Percentiles rank a stretch among this genome's conserved stretches.
Evolutionary conservation across 768 basidiomycete genomes (phyloP).

Genomic region (Podaxis rugospora): DNA sequence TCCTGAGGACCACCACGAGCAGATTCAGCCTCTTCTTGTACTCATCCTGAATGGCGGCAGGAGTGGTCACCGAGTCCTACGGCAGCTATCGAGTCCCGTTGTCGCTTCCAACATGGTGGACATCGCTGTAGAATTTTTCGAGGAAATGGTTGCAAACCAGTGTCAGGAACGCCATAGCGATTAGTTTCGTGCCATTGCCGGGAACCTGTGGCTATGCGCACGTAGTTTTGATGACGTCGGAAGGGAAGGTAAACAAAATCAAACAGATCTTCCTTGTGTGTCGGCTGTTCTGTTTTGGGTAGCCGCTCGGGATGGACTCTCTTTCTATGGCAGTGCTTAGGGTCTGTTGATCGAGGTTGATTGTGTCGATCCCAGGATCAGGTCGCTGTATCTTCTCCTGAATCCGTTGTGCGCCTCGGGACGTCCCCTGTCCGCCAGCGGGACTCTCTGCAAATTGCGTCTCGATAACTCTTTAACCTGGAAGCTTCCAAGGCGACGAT

Average conservation of each 20-base stretch:
- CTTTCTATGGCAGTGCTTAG: constrained; percentile 26
- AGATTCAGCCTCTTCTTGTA: constrained; percentile 10
- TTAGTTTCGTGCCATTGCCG: constrained; percentile 13
- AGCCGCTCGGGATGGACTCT: constrained; percentile 20
- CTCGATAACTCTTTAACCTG: neutral
- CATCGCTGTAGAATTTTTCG: constrained; percentile 15
- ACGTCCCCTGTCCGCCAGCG: neutral
- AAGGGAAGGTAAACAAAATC: neutral
- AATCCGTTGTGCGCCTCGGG: neutral
- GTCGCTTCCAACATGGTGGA: constrained; percentile 21
- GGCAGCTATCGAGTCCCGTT: constrained; percentile 21
- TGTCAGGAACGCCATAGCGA: constrained; percentile 24
- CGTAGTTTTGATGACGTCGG: constrained; percentile 14
- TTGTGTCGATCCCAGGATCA: constrained; percentile 4
- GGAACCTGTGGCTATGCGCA: constrained; percentile 22
- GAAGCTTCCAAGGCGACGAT: neutral
- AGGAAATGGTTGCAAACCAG: constrained; percentile 22
- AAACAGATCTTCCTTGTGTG: constrained; percentile 18
- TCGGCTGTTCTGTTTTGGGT: constrained; percentile 22
- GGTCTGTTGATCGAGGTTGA: neutral
- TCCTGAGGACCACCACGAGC: constrained; percentile 6
- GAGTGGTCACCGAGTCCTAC: neutral
- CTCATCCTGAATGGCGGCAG: constrained; percentile 2
- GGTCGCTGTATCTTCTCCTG: constrained; percentile 9
- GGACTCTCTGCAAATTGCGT: neutral